Base-by-base conservation (phyloP, 208 protist genomes). In the Wallacemonas sp. region DNA sequence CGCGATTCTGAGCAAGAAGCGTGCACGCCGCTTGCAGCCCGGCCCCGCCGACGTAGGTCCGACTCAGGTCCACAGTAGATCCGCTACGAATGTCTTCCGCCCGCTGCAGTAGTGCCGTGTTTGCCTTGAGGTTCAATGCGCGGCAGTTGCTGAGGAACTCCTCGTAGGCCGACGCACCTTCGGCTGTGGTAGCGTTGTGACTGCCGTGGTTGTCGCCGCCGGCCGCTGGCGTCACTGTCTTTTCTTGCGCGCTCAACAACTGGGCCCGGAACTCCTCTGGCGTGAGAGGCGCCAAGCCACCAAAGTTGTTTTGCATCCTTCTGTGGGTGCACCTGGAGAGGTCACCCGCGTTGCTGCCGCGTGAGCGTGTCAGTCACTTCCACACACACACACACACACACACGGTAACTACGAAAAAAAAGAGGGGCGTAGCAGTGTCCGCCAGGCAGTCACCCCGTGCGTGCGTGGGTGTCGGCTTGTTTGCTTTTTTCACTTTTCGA, bases 1-100 rank as follows among this genome's bases (percentile, higher is more conserved):
- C 74, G 10, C 68, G 27, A 22, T 93, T 93, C 21, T 82, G 68
- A 8, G 77, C 76, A 15, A 96, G 71, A 10, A 96, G 59, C 0
- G 79, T 71, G 21, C 81, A 77, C n/a, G 91, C 73, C 17, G 84
- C 87, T 63, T 92, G 87, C 46, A 96, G 69, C 1, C 87, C 91
- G 3, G 66, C 69, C 15, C 76, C 75, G 33, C 91, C 87, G 37
- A 93, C 63, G 69, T 93, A 93, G 60, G 89, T 91, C 34, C 77
- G 71, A 27, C 45, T 75, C 22, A 94, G 64, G 52, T 94, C 82
- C 9, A 92, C 75, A 19, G 84, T 55, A 3, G 38, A 2, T n/a
- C 73, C 74, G 29, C 67, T 39, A 19, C 71, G 64, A 33, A 94
- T 75, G 1, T 41, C 29, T 6, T 81, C 78, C 0, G 80, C 73